A percentile compares a stretch with the other conserved stretches of the same genome.
Conservation (phyloP, 148 eudicot genomes). For the Chenopodium formosanum region DNA sequence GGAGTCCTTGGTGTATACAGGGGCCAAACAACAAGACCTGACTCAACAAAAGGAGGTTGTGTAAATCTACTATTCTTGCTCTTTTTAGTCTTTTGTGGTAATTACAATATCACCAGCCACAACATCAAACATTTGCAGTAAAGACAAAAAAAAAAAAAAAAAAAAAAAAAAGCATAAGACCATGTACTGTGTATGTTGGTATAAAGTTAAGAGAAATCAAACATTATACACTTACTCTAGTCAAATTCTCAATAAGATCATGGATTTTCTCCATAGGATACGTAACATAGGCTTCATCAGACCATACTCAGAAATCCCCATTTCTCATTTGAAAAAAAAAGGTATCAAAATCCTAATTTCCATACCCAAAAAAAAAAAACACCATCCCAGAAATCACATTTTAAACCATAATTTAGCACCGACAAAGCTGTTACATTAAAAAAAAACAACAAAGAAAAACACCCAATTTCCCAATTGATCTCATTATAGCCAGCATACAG, state of each 20-base stretch:
- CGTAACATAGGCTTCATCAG: too few relatives aligned
- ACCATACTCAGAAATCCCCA: too few relatives aligned
- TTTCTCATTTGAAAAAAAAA: too few relatives aligned
- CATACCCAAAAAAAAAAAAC: too few relatives aligned
- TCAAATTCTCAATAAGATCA: constrained; percentile 43
- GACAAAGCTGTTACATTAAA: too few relatives aligned
- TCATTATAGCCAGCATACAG: too few relatives aligned
- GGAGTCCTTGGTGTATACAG: constrained; percentile 36
- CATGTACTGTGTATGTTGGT: neutral
- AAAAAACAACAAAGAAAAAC: too few relatives aligned
- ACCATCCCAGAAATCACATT: too few relatives aligned
- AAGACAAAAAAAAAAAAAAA: neutral
- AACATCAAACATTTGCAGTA: constrained; percentile 50
- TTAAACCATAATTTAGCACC: too few relatives aligned
- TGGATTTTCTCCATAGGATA: constrained; percentile 19
- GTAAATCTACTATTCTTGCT: constrained; percentile 55
- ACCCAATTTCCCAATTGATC: too few relatives aligned
- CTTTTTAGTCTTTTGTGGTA: constrained; percentile 37
- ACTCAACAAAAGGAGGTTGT: constrained; percentile 68
- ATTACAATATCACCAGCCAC: constrained; percentile 69
- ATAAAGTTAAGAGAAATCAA: neutral
- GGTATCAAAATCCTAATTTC: too few relatives aligned
- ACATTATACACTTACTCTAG: constrained; percentile 47
- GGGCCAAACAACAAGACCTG: constrained; percentile 69
- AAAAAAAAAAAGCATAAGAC: neutral